Evolutionary conservation across 2,329 filamentous ascomycete species (phyloP).

Genomic region (Sordariomycetes sp.): DNA sequence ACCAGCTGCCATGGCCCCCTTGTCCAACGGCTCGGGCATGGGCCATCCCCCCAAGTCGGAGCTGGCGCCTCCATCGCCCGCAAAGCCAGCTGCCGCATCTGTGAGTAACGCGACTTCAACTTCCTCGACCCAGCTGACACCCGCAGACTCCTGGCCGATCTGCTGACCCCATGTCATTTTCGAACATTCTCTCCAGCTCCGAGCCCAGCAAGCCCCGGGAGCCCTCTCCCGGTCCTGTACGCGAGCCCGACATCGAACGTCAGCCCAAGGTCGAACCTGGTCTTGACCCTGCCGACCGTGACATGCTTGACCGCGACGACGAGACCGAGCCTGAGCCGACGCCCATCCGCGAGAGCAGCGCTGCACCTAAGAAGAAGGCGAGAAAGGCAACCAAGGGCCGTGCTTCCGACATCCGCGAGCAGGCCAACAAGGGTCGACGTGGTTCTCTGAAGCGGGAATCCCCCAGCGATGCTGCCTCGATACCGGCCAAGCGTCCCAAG

Average conservation of each 20-base stretch:
- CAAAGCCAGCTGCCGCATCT: constrained; percentile 26
- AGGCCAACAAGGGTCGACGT: constrained; percentile 43
- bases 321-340: constrained; percentile 24
- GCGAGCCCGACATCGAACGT: constrained; percentile 10
- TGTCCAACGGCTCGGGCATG: constrained; percentile 29
- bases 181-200: constrained; percentile 80
- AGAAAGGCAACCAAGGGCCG: constrained; percentile 37
- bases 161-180: constrained; percentile 89
- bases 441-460: constrained; percentile 40
- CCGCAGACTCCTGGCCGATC: constrained; percentile 60
- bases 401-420: constrained; percentile 40
- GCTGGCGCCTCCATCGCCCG: constrained; percentile 27
- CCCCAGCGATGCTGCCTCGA: constrained; percentile 32
- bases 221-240: constrained; percentile 27
- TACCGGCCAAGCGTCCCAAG: constrained; percentile 49
- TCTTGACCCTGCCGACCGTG: constrained; percentile 8
- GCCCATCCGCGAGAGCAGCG: constrained; percentile 9
- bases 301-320: constrained; percentile 16
- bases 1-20: constrained; percentile 24
- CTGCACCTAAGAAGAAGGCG: constrained; percentile 15
- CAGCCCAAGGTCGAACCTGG: constrained; percentile 3
- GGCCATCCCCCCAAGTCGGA: constrained; percentile 28
- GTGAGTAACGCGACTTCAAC: constrained; percentile 11
- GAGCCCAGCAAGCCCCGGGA: constrained; percentile 51
- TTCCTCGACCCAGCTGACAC: not conserved